Conservation (phyloP, 2,329 filamentous ascomycete genomes). For the Mycosphaerelloides madeirae region DNA sequence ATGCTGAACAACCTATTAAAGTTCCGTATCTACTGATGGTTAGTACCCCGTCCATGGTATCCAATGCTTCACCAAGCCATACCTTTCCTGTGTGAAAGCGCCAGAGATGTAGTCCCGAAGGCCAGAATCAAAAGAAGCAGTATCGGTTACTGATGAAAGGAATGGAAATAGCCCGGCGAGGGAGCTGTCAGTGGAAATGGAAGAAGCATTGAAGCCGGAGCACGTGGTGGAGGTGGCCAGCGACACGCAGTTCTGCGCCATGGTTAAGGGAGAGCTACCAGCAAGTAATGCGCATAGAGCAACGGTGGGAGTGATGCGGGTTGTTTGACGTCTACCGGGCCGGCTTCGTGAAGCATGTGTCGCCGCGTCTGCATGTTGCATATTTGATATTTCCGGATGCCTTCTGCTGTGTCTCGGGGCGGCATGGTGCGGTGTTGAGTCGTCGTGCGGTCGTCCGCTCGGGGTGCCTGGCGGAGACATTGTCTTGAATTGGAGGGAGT, state of each 20-base stretch:
- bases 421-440: slow-evolving; percentile 4
- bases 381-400: background rate
- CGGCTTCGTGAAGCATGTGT: slow-evolving; percentile 9
- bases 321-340: slow-evolving; percentile 7
- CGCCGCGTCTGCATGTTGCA: slow-evolving; percentile 11
- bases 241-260: slow-evolving; percentile 58
- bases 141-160: slow-evolving; percentile 72
- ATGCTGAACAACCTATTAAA: slow-evolving; percentile 71
- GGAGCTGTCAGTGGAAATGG: slow-evolving; percentile 60
- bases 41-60: slow-evolving; percentile 19
- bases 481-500: too few species aligned
- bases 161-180: slow-evolving; percentile 69
- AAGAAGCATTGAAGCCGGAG: slow-evolving; percentile 66
- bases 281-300: slow-evolving; percentile 25
- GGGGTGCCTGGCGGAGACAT: too few species aligned
- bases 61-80: slow-evolving; percentile 32
- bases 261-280: slow-evolving; percentile 20
- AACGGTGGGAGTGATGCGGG: slow-evolving; percentile 9
- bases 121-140: slow-evolving; percentile 69
- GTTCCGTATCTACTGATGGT: slow-evolving; percentile 64
- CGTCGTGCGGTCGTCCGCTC: too few species aligned
- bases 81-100: slow-evolving; percentile 75
- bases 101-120: slow-evolving; percentile 68
- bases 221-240: slow-evolving; percentile 66
- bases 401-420: background rate